These are phyloP conservation scores for Gracilaria gracilis DNA, from an alignment of 23 red algal species.

Conservation along the genomic window DNA sequence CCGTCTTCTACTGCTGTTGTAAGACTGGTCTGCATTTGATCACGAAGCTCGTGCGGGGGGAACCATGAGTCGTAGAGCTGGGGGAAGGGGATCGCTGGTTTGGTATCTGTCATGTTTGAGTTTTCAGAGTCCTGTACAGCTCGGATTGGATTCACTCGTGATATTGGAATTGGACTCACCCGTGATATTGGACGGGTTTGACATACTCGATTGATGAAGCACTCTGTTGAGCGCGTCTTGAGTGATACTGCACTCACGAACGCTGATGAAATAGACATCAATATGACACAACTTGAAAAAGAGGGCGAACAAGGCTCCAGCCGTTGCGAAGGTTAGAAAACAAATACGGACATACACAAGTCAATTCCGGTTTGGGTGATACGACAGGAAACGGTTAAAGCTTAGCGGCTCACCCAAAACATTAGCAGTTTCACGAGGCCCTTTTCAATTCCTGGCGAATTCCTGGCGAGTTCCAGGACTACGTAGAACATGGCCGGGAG, in stretches of 20 bases:
- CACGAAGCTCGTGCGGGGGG: slow-evolving; percentile 54
- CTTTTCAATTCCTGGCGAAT: too few relatives aligned
- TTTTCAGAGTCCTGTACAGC: not conserved
- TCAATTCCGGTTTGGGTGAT: too few relatives aligned
- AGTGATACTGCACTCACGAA: not conserved
- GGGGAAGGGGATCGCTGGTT: slow-evolving; percentile 28
- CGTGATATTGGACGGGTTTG: not conserved
- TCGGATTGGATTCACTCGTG: not conserved
- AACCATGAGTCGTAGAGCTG: slow-evolving; percentile 86
- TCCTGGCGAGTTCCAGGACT: too few relatives aligned
- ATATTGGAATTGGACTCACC: not conserved
- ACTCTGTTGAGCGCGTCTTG: not conserved
- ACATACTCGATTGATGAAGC: not conserved
- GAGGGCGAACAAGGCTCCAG: too few relatives aligned
- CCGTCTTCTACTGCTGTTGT: slow-evolving; percentile 36
- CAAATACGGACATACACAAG: too few relatives aligned
- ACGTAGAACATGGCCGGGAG: too few relatives aligned
- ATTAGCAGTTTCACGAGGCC: too few relatives aligned
- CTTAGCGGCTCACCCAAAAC: too few relatives aligned
- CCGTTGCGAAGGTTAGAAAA: too few relatives aligned
- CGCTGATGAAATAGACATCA: not conserved
- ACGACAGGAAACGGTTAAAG: too few relatives aligned
- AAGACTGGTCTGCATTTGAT: slow-evolving; percentile 37
- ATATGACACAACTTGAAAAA: not conserved
- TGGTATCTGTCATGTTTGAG: not conserved